A percentile compares a stretch with the other conserved stretches of the same genome.
phyloP scores from a whole-genome alignment of 2,329 filamentous ascomycete species.

The Dothistroma pini region DNA sequence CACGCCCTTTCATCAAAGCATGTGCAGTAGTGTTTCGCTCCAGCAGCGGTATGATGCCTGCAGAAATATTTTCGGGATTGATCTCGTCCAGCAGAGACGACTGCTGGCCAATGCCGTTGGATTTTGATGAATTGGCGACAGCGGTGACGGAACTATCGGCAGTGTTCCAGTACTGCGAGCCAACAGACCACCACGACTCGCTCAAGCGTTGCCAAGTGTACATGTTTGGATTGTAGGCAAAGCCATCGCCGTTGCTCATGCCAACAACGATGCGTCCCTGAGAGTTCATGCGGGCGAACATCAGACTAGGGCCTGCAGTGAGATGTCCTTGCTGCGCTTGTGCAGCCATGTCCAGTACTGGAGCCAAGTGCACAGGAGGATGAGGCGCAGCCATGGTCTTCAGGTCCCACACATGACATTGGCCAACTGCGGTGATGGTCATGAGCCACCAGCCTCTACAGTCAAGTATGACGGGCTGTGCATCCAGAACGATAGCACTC shows the following conservation, averaged over 20 bases:
- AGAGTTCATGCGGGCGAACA: conserved; percentile 86
- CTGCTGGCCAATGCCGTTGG: conserved; percentile 15
- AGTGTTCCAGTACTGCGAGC: conserved; percentile 98
- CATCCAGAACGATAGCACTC: conserved; percentile 81
- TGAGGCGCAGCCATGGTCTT: conserved; percentile 72
- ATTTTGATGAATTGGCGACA: conserved; percentile 59
- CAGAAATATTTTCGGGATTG: conserved; percentile 64
- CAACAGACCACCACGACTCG: conserved; percentile 96
- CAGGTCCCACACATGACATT: conserved; percentile 92
- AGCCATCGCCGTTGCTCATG: conserved; percentile 91
- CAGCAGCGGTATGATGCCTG: conserved; percentile 87
- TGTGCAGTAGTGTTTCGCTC: conserved; percentile 95
- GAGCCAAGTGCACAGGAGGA: conserved; percentile 82
- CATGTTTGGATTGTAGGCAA: conserved; percentile 80
- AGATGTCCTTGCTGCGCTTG: conserved; percentile 75
- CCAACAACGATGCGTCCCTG: conserved; percentile 84
- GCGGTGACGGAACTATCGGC: conserved; percentile 86
- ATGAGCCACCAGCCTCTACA: conserved; percentile 85
- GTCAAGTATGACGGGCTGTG: conserved; percentile 91
- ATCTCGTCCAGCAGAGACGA: conserved; percentile 41
- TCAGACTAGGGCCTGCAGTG: conserved; percentile 76
- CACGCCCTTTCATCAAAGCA: conserved; percentile 83
- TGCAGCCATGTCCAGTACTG: conserved; percentile 81
- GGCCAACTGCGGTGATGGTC: conserved; percentile 80
- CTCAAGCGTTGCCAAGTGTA: conserved; percentile 93